Evolutionary conservation across 371 early-diverging fungal species (phyloP).

Genomic region (Thermomucor indicae-seudaticae): DNA sequence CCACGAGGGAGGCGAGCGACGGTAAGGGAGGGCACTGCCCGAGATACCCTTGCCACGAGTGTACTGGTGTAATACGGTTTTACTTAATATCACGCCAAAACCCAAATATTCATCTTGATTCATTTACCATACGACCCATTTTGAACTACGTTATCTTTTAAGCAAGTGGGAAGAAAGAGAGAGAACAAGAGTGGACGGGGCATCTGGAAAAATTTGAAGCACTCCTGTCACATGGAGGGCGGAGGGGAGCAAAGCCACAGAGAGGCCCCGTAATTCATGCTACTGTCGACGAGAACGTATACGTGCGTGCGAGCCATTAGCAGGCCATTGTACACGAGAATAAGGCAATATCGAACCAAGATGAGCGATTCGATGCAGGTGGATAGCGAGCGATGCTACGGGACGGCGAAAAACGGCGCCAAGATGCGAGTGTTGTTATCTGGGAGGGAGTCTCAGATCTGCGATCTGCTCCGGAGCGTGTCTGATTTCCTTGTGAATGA

Average conservation of each 20-base stretch:
- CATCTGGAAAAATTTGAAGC: too few species aligned
- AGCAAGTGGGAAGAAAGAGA: conserved; percentile 11
- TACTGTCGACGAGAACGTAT: too few species aligned
- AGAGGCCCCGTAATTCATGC: too few species aligned
- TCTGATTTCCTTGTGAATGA: conserved; percentile 46
- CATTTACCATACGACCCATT: conserved; percentile 30
- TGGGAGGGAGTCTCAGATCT: conserved; percentile 56
- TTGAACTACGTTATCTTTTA: conserved; percentile 14
- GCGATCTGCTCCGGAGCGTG: conserved; percentile 56
- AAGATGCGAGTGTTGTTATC: conserved; percentile 45
- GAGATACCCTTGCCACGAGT: conserved; percentile 99
- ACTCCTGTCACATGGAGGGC: too few species aligned
- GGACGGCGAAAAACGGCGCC: conserved; percentile 29
- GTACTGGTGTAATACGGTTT: conserved; percentile 51
- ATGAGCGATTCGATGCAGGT: conserved; percentile 3
- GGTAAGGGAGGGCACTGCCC: conserved; percentile 98
- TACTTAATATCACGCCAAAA: background rate
- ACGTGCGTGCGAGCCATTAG: too few species aligned
- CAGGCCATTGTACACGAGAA: background rate
- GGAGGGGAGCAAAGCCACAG: too few species aligned
- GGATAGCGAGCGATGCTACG: conserved; percentile 23
- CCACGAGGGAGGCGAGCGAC: conserved; percentile 97
- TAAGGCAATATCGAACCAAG: background rate
- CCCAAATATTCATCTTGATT: background rate
- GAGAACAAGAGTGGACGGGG: background rate